Evolutionary conservation across 1,139 yeast species (phyloP), one percentile per base, ranked within the genome.

Genomic region (Pichia sp.): DNA sequence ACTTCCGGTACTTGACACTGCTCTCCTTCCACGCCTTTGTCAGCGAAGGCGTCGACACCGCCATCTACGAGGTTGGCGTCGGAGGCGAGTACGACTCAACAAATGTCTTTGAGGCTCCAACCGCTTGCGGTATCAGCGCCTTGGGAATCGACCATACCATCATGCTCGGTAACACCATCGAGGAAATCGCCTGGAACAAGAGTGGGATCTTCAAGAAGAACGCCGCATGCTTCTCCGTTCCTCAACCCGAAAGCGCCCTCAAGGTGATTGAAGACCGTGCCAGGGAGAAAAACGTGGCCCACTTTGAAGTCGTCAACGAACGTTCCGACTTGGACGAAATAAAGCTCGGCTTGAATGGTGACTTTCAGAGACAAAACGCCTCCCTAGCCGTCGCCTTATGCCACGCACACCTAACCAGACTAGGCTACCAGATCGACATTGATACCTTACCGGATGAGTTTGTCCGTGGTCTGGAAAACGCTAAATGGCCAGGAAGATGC

Each of bases 41-140:
- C 72, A 78, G 82, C 58, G 99, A 93, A 71, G 87, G 89, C 1
- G 92, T 95, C 31, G 89, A 91, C 64, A 82, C 96, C 16, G 98
- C 99, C 12, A 86, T 95, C 48, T 90, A 89, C 66, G 99, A 95
- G 69, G 99, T 95, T 30, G 99, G 99, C n/a, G 96, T 95, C 52
- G 99, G 99, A 33, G 99, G 99, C 10, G 95, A 89, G 66, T 89
- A 83, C 67, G 99, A 95, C 70, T 89, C 97, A 12, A 95, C 99
- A 12, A 95, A 95, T 68, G 81, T 95, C 12, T 81, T 95, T 50
- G 82, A 78, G 41, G 73, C 76, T 46, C 99, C 99, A 10, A 81
- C 90, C 0, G 95, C 84, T 1, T 85, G 96, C 41, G 99, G 96
- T 44, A 86, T 95, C 20, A 75, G 95, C 4, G 80, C 93, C 9